Evolutionary conservation across 495 filamentous ascomycete genomes (phyloP).

Genomic region (Talaromyces adpressus): DNA sequence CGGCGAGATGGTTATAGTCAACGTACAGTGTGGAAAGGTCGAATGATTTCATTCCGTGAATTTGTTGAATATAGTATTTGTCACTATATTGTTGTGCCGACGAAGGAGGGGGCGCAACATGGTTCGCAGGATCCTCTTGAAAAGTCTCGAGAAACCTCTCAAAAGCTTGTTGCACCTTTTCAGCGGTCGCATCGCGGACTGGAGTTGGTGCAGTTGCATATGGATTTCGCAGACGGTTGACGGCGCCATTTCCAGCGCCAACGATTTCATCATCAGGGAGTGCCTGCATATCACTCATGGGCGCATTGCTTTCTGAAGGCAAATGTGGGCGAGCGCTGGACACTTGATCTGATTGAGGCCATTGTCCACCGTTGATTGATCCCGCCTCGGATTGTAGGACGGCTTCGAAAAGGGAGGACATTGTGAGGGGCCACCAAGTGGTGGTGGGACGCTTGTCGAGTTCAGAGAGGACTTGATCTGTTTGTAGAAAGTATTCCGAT

Average conservation of each 20-base stretch:
- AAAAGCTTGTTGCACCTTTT: conserved; percentile 79
- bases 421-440: conserved; percentile 21
- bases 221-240: conserved; percentile 51
- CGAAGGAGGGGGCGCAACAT: conserved; percentile 65
- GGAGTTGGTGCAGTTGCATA: conserved; percentile 62
- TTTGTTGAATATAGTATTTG: conserved; percentile 95
- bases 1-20: conserved; percentile 82
- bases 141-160: conserved; percentile 84
- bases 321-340: conserved; percentile 37
- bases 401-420: conserved; percentile 48
- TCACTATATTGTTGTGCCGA: conserved; percentile 64
- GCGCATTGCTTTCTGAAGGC: conserved; percentile 47
- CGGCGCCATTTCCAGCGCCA: conserved; percentile 43
- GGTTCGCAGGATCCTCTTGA: conserved; percentile 55
- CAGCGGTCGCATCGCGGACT: conserved; percentile 81
- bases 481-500: not conserved
- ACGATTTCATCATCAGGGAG: conserved; percentile 59
- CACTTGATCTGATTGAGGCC: conserved; percentile 32
- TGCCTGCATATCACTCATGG: conserved; percentile 45
- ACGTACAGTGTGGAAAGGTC: conserved; percentile 94
- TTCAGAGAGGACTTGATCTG: not conserved
- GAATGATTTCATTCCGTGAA: conserved; percentile 79
- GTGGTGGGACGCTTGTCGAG: conserved; percentile 13
- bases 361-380: conserved; percentile 29
- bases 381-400: conserved; percentile 44